These are phyloP conservation scores for Pestalotiopsis fici DNA, from an alignment of 2,329 filamentous ascomycete genomes.

Conservation along the genomic window DNA sequence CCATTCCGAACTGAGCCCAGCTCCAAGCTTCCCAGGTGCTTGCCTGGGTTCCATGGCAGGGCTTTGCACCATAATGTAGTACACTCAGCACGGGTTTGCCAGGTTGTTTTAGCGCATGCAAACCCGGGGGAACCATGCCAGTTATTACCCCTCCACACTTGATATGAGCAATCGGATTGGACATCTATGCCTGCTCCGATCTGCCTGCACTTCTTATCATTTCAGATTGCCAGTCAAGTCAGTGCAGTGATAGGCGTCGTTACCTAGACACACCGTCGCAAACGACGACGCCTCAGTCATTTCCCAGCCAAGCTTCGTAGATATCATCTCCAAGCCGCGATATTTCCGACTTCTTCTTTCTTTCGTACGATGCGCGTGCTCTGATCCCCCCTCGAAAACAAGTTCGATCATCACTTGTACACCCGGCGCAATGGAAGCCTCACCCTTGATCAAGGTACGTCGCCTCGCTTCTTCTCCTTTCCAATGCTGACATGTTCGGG, in stretches of 20 bases:
- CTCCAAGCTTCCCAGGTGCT: no score
- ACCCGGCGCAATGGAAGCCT: slow-evolving; percentile 60
- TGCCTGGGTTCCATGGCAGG: not conserved
- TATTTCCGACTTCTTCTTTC: not conserved
- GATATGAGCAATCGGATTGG: not conserved
- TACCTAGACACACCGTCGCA: not conserved
- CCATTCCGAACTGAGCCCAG: not conserved
- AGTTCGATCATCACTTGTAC: not conserved
- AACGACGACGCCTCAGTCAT: not conserved
- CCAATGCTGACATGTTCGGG: not conserved
- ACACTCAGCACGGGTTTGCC: not conserved
- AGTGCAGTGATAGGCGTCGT: not conserved
- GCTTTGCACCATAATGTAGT: not conserved
- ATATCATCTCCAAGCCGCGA: not conserved
- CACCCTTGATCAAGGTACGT: slow-evolving; percentile 65
- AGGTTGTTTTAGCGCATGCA: not conserved
- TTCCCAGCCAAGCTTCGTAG: not conserved
- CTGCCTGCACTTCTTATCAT: not conserved
- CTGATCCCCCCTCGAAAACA: not conserved
- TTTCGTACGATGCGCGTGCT: not conserved
- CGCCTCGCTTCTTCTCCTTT: not conserved
- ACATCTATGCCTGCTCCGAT: not conserved
- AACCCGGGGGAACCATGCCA: not conserved
- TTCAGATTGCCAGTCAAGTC: not conserved
- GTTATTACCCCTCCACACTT: not conserved